Evolutionary conservation across 139 green algal genomes (phyloP), one percentile per base, ranked within the genome.

Genomic region (Chlorella sp.): DNA sequence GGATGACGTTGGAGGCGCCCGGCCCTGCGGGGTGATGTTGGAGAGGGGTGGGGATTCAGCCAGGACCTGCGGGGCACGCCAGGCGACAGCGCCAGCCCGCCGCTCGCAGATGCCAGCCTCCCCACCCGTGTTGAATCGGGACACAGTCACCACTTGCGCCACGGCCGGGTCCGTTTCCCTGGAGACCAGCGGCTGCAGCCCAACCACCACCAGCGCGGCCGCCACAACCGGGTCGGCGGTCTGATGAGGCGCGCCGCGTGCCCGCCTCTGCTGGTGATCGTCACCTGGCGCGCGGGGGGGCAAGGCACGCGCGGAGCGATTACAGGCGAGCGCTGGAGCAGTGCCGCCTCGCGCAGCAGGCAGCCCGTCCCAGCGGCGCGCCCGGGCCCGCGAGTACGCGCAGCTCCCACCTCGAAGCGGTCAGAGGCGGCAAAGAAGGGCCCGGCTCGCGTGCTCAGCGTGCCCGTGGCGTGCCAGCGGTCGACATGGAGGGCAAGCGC

Each of bases 191-290:
- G 84, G 87, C 83, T 97, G 93, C 67, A 97, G 79, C 11, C 88
- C 89, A 31, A 71, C 69, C 17, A 98, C 84, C 23, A 94, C 73
- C 15, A 87, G 82, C 2, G 90, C 72, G 8, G 88, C 87, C 2
- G 91, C 86, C 23, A 95, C 79, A 21, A 97, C 85, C 0, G 93
- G 91, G 86, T 98, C 94, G 0, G 82, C 60, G 4, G 83, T 88
- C 9, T 81, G 76, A 74, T 97, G 93, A 0, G 94, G 94, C 87
- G 96, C 89, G 14, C 91, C 94, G 85, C 94, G 65, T 98, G 95
- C 11, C 91, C 92, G 21, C 94, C 95, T 29, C 43, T 29, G 0
- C 95, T 93, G 11, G 21, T 64, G 5, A 97, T 76, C 0, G 31
- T 88, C n/a, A 93, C 71, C 19, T 80, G 50, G 70, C n/a, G n/a